Evolutionary conservation across 129 eudicot species (phyloP).

Genomic region (Scalesia atractyloides): DNA sequence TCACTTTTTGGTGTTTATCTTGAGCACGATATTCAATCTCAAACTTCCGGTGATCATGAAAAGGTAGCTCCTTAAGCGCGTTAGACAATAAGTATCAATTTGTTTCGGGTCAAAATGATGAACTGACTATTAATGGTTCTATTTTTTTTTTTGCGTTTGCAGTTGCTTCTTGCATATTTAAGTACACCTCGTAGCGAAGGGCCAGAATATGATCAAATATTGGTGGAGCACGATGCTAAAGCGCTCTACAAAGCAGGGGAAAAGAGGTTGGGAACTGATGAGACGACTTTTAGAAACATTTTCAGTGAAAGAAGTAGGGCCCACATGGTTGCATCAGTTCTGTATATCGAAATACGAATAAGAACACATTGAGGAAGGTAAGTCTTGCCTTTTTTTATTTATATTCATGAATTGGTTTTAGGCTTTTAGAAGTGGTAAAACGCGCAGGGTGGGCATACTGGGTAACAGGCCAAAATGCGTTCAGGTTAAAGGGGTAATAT

Average conservation of each 20-base stretch:
- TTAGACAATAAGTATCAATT: not conserved
- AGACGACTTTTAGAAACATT: slow-evolving; percentile 59
- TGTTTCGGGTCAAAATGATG: not conserved
- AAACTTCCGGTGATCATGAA: slow-evolving; percentile 59
- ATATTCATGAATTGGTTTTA: no score
- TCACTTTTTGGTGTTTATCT: slow-evolving; percentile 55
- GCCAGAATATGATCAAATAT: slow-evolving; percentile 52
- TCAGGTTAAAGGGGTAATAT: not conserved
- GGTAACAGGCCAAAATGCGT: not conserved
- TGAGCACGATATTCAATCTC: slow-evolving; percentile 67
- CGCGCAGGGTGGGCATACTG: not conserved
- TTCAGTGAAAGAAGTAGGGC: slow-evolving; percentile 72
- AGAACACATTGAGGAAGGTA: slow-evolving; percentile 62
- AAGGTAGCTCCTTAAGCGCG: slow-evolving; percentile 41
- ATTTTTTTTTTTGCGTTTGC: slow-evolving; percentile 14
- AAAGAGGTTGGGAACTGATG: slow-evolving; percentile 82
- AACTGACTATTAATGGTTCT: not conserved
- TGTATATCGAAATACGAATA: slow-evolving; percentile 49
- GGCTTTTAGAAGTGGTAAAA: no score
- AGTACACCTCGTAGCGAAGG: slow-evolving; percentile 66
- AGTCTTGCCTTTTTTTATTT: not conserved
- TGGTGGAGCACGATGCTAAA: slow-evolving; percentile 67
- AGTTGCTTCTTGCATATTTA: slow-evolving; percentile 72
- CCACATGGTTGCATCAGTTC: slow-evolving; percentile 61
- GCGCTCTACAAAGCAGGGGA: slow-evolving; percentile 83